A percentile compares a stretch with the other conserved stretches of the same genome.
Evolutionary conservation across 768 basidiomycete species (phyloP).

Genomic region (Trametopsis cervina): DNA sequence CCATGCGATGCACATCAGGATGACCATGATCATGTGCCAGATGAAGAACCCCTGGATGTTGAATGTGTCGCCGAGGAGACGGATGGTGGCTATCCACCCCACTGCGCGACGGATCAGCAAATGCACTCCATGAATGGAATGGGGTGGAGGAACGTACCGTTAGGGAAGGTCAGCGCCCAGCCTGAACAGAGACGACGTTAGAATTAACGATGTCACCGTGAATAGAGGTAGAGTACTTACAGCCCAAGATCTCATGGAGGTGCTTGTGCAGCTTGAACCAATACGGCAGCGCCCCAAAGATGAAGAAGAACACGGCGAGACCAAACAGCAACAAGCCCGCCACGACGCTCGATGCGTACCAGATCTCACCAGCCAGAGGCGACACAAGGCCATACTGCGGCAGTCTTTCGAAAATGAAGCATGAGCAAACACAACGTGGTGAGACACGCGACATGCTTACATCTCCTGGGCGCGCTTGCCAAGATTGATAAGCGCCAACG

Average conservation of each 20-base stretch:
- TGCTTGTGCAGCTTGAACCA: conserved; percentile 43
- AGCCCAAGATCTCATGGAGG: conserved; percentile 38
- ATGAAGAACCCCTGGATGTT: conserved; percentile 30
- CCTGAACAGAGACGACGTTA: conserved; percentile 16
- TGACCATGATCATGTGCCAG: conserved; percentile 32
- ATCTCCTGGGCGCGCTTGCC: conserved; percentile 31
- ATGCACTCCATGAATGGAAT: neutral
- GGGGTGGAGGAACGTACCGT: conserved; percentile 19
- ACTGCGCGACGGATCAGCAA: conserved; percentile 13
- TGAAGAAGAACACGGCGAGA: conserved; percentile 39
- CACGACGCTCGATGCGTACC: conserved; percentile 36
- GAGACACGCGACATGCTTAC: conserved; percentile 20
- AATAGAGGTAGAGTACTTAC: conserved; percentile 22
- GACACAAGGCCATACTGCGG: conserved; percentile 29
- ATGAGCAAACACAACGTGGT: neutral
- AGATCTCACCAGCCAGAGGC: conserved; percentile 35
- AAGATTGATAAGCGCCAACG: conserved; percentile 38
- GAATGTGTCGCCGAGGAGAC: conserved; percentile 36
- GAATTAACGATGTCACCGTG: neutral
- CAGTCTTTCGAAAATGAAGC: conserved; percentile 20
- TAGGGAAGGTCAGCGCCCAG: conserved; percentile 41
- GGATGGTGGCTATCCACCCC: conserved; percentile 38
- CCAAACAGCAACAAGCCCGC: conserved; percentile 34
- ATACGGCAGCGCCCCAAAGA: conserved; percentile 38
- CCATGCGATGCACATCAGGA: conserved; percentile 35